Evolutionary conservation across 2,329 filamentous ascomycete genomes (phyloP).

Genomic region (Cladosporium velox): DNA sequence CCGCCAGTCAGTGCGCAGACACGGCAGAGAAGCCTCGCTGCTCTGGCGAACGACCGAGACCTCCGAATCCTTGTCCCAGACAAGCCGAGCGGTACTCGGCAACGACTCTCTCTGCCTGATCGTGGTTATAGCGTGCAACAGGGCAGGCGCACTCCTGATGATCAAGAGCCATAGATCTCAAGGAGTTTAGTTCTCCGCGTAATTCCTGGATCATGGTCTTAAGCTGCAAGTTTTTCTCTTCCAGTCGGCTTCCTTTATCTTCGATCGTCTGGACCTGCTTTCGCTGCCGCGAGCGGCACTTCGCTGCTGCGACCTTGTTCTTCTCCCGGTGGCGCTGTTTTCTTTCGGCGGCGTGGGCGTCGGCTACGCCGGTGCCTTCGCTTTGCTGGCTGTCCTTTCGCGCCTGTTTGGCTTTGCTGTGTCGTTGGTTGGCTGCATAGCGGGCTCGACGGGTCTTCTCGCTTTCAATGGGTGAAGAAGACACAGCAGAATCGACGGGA

Average conservation of each 20-base stretch:
- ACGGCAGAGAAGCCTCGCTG: not conserved
- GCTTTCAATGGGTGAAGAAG: not conserved
- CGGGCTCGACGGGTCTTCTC: constrained; percentile 9
- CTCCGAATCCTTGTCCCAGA: not conserved
- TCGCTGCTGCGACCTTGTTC: constrained; percentile 15
- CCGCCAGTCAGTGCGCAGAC: not conserved
- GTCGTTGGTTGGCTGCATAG: constrained; percentile 14
- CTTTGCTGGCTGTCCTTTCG: constrained; percentile 3
- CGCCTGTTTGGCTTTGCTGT: not conserved
- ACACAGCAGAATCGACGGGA: not conserved
- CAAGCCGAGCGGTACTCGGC: not conserved
- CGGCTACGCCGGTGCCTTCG: not conserved
- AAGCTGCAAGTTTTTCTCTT: constrained; percentile 1
- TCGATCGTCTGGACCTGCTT: constrained; percentile 12
- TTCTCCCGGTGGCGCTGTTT: constrained; percentile 12
- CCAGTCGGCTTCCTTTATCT: not conserved
- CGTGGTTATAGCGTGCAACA: not conserved
- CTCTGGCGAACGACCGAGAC: not conserved
- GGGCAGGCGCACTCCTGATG: constrained; percentile 4
- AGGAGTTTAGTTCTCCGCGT: not conserved
- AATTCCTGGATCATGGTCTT: constrained; percentile 11
- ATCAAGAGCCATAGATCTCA: not conserved
- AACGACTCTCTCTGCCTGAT: constrained; percentile 6
- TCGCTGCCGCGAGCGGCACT: constrained; percentile 7
- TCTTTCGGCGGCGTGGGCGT: not conserved